Percentiles rank a stretch among this genome's conserved stretches.
Evolutionary conservation across 2,329 filamentous ascomycete genomes (phyloP).

Genomic region (Botrytis elliptica): DNA sequence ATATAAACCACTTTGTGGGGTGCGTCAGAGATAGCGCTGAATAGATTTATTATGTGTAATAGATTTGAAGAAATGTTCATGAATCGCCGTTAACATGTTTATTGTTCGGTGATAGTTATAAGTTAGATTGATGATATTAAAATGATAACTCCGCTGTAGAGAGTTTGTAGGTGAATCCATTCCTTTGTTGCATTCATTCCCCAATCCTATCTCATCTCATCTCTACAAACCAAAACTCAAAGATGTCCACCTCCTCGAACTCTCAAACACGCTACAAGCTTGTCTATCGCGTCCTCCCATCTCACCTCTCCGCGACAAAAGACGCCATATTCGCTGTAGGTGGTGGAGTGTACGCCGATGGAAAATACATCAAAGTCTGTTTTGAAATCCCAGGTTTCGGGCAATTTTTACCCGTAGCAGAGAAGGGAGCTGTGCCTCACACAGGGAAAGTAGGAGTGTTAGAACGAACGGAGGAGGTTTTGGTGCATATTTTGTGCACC

Average conservation of each 20-base stretch:
- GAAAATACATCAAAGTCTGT: conserved; percentile 55
- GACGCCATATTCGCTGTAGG: conserved; percentile 56
- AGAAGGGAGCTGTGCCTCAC: conserved; percentile 56
- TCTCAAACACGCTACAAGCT: conserved; percentile 41
- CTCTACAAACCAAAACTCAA: neutral
- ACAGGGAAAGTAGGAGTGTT: conserved; percentile 57
- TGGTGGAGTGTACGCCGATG: conserved; percentile 51
- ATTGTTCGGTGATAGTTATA: neutral
- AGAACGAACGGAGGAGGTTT: conserved; percentile 58
- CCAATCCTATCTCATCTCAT: neutral
- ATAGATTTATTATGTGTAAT: neutral
- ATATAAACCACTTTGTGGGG: neutral
- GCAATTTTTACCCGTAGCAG: conserved; percentile 62
- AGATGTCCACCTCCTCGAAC: neutral
- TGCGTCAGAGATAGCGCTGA: neutral
- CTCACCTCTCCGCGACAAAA: conserved; percentile 49
- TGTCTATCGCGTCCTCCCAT: conserved; percentile 50
- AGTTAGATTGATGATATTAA: neutral
- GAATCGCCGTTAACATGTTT: neutral
- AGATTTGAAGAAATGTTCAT: neutral
- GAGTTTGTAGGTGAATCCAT: neutral
- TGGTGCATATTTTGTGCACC: conserved; percentile 61
- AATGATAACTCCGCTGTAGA: neutral
- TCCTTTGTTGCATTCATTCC: neutral
- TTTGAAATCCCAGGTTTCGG: conserved; percentile 55